A percentile compares a stretch with the other conserved stretches of the same genome.
Conservation (phyloP, 2,329 filamentous ascomycete genomes). For the Colletotrichum sp. region DNA sequence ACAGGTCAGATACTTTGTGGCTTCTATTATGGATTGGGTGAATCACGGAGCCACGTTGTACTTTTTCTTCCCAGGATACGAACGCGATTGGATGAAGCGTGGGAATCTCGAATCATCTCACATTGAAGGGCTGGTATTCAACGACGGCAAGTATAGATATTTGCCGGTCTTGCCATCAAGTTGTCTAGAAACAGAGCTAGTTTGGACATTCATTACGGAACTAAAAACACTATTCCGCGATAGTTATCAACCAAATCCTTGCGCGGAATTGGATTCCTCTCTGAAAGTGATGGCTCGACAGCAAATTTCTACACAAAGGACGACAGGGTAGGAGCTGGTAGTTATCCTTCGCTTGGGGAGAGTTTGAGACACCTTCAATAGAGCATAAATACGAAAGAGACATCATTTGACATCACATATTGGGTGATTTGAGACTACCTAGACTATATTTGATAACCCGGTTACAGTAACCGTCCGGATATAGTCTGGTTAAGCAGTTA, state of each 20-base stretch:
- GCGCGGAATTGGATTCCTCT: neutral
- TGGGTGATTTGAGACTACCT: neutral
- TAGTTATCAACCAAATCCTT: accelerated
- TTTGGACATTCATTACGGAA: accelerated
- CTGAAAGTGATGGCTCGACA: neutral
- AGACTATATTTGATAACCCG: neutral
- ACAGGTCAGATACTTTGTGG: neutral
- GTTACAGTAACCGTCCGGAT: neutral
- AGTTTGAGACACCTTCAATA: neutral
- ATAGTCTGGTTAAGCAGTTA: neutral
- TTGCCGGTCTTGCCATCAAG: neutral
- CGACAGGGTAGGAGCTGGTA: neutral
- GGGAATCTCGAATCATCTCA: accelerated
- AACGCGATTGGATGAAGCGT: too few relatives aligned
- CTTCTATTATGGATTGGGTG: neutral
- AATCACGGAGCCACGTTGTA: neutral
- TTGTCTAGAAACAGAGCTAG: accelerated
- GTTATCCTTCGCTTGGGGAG: neutral
- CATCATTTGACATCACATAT: neutral
- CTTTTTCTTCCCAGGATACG: neutral
- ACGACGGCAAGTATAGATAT: neutral
- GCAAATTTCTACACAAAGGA: neutral
- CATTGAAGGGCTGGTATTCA: neutral
- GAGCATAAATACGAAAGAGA: neutral
- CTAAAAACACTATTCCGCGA: neutral